Base-by-base conservation (phyloP, 257 asterid genomes). In the Gentiana straminea region DNA sequence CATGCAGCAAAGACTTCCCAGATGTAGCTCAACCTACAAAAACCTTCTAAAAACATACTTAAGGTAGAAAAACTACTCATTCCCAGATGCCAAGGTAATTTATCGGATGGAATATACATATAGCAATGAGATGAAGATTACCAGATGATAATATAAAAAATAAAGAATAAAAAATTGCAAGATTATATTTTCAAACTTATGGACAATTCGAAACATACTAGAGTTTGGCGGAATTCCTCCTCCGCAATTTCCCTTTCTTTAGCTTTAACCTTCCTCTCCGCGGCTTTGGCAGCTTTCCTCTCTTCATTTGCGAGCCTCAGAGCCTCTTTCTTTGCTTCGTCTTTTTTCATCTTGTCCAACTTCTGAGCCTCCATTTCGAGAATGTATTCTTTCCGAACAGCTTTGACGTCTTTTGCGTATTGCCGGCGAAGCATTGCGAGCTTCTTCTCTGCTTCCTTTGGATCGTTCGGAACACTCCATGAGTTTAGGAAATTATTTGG, bases 251-350 rank as follows among this genome's bases (percentile, higher is more conserved):
- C 77, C 47, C 95, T 74, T 65, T 89, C 85, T 48, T 70, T 76
- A 1, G 91, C 95, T 60, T 83, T 86, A 0, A 86, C 95, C 63
- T 79, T 77, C 85, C 77, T 89, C 76, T 76, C 83, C 10, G 88
- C 91, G 8, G 72, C 94, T 54, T 89, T 85, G 1, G 89, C 86
- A n/a, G 75, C 82, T 64, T 54, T 81, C 66, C 78, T 74, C 73
- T 83, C 88, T 61, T 85, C 89, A 61, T 76, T 89, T 3, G 95
- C 94, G 32, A 89, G 74, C 69, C 86, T 70, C 61, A 75, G 45
- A 54, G 94, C 94, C 73, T 85, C 94, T 58, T 77, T 85, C 59
- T 76, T 74, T 10, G 89, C 84, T 57, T 65, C 83, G 35, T 83
- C 89, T 69, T 77, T 88, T 51, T 77, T 74, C 64, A 70, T 37